A percentile compares a stretch with the other conserved stretches of the same genome.
Conservation (phyloP, 2,329 filamentous ascomycete species). For the Ramularia collo-cygni region DNA sequence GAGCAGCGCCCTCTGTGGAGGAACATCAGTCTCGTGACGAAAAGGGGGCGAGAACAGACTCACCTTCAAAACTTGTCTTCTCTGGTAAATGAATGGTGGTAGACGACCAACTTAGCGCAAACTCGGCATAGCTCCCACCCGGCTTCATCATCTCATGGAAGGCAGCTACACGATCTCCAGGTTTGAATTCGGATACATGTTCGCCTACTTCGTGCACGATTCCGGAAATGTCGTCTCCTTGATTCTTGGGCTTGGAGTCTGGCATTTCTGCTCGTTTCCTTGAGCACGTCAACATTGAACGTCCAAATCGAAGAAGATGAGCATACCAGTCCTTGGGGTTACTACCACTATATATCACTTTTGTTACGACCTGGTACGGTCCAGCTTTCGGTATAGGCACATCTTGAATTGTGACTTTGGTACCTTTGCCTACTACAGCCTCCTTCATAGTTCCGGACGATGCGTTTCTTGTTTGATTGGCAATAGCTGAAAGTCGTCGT, state of each 20-base stretch:
- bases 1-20: conserved; percentile 35
- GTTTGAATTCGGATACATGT: conserved; percentile 51
- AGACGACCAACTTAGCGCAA: conserved; percentile 49
- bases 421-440: conserved; percentile 30
- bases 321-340: conserved; percentile 29
- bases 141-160: conserved; percentile 48
- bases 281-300: conserved; percentile 1
- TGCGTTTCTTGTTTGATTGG: conserved; percentile 13
- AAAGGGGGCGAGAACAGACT: neutral
- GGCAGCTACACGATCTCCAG: conserved; percentile 51
- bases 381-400: conserved; percentile 36
- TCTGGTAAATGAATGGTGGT: conserved; percentile 52
- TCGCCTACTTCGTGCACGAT: conserved; percentile 49
- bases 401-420: conserved; percentile 34
- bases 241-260: conserved; percentile 25
- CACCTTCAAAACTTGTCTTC: conserved; percentile 46
- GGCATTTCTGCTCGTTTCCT: conserved; percentile 18
- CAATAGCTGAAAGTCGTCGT: conserved; percentile 15
- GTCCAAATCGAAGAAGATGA: neutral
- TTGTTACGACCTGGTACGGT: conserved; percentile 27
- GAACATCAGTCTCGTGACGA: conserved; percentile 4
- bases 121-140: conserved; percentile 54
- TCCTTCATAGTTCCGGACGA: conserved; percentile 30
- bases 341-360: conserved; percentile 27
- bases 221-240: conserved; percentile 32